These are phyloP conservation scores for Fusarium nygamai DNA, from an alignment of 2,329 filamentous ascomycete species.

Conservation along the genomic window DNA sequence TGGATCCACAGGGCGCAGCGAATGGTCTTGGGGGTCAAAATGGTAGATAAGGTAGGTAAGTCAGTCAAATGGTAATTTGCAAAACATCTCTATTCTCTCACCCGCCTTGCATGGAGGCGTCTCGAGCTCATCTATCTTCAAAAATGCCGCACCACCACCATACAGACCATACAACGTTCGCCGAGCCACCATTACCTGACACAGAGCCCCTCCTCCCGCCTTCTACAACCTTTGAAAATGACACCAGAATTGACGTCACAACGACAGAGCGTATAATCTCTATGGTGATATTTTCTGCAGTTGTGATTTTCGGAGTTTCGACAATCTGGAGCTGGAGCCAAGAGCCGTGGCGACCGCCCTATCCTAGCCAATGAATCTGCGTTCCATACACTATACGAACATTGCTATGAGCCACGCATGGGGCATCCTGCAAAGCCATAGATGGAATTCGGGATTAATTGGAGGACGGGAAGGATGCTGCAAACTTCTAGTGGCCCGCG, in stretches of 20 bases:
- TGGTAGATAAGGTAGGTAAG: not conserved
- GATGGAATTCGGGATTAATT: too few relatives aligned
- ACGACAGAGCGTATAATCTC: not conserved
- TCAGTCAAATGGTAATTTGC: not conserved
- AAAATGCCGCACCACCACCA: not conserved
- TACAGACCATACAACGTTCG: not conserved
- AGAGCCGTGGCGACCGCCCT: not conserved
- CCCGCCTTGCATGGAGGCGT: not conserved
- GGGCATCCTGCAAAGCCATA: not conserved
- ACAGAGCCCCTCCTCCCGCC: not conserved
- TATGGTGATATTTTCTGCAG: not conserved
- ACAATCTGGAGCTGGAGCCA: not conserved
- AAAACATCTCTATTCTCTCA: rapidly evolving
- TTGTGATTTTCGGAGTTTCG: rapidly evolving
- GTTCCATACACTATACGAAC: rapidly evolving
- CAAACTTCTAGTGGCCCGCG: rapidly evolving
- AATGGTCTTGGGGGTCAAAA: not conserved
- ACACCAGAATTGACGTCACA: too few relatives aligned
- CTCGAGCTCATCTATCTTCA: not conserved
- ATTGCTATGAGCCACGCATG: rapidly evolving
- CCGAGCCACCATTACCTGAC: not conserved
- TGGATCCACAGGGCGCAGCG: not conserved
- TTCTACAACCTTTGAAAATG: not conserved
- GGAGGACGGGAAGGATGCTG: not conserved
- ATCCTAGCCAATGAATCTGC: not conserved